Base-by-base conservation (phyloP, 352 stramenopile species). In the Globisporangium recalcitrans region DNA sequence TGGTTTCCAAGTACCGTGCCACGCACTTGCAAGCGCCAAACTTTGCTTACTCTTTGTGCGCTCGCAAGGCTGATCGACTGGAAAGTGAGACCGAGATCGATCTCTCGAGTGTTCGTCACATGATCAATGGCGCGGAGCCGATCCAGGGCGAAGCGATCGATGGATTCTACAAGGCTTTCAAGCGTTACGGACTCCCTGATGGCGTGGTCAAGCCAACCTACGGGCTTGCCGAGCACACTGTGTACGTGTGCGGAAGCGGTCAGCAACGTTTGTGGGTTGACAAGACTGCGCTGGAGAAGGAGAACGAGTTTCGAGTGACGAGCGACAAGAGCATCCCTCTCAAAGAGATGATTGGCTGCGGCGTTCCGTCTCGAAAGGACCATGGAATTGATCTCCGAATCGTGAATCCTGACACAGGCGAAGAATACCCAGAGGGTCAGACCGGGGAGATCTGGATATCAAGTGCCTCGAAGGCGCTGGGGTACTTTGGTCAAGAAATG, bases 1-100 rank as follows among this genome's bases (percentile, higher is more conserved):
- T 96, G 7, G 83, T 95, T 16, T 80, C 79, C 14, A 90, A 92
- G 44, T 84, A 97, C 70, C 70, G 71, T 0, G 98, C 80, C 2
- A 99, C 97, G n/a, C 97, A 99, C 69, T 72, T 99, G 16, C 97
- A 99, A 66, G 96, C 96, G 3, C 98, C 98, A 0, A 99, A 99
- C 74, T 99, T 99, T 77, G 97, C 95, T 1, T 99, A 99, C 71
- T 91, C 89, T 19, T 80, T 99, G 40, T 91, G 91, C 21, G 88
- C 96, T 4, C 90, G 97, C 29, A 99, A 99, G 70, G 97, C 94
- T 19, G 69, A 87, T 63, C 60, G 70, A n/a, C 62, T 90, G 10
- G 58, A 68, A 22, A 64, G 29, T 29, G 70, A 68, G 13, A 48
- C 70, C 21, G 24, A 46, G 19, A 65, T 99, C 9, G 89, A 99